phyloP scores from a whole-genome alignment of 1,284 basidiomycete genomes.

The Inonotus obliquus region DNA sequence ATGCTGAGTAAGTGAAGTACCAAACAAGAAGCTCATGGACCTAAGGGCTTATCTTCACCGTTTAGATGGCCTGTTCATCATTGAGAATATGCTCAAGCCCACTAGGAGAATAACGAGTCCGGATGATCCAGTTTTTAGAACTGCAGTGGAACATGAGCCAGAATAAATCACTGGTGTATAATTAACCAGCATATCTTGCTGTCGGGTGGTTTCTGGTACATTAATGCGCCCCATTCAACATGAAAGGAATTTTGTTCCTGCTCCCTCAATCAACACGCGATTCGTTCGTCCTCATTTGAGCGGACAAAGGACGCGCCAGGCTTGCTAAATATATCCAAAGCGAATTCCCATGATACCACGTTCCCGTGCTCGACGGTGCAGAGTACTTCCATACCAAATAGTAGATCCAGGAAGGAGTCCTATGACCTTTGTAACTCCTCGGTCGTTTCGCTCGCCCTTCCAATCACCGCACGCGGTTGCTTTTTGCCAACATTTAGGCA shows the following conservation, averaged over 20 bases:
- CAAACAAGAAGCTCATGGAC: not conserved
- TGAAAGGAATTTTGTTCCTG: too few species aligned
- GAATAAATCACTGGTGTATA: not conserved
- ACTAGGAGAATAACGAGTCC: conserved; percentile 24
- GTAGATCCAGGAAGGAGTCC: not conserved
- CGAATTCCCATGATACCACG: too few species aligned
- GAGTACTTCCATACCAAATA: not conserved
- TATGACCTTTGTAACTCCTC: not conserved
- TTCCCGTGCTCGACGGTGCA: not conserved
- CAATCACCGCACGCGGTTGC: not conserved
- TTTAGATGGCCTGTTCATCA: conserved; percentile 24
- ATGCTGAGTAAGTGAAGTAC: conserved; percentile 56
- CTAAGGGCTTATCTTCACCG: not conserved
- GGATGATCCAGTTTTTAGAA: conserved; percentile 14
- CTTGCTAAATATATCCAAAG: too few species aligned
- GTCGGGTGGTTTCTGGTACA: too few species aligned
- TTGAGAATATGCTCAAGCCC: conserved; percentile 25
- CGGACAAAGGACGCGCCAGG: too few species aligned
- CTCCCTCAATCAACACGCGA: too few species aligned
- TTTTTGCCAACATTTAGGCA: not conserved
- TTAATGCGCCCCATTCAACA: too few species aligned
- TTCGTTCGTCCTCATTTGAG: too few species aligned
- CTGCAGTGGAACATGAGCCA: not conserved
- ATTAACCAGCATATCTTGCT: not conserved
- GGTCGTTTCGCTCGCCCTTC: not conserved